A percentile compares a stretch with the other conserved stretches of the same genome.
phyloP scores from a whole-genome alignment of 495 filamentous ascomycete genomes.

The Parathielavia hyrcaniae region DNA sequence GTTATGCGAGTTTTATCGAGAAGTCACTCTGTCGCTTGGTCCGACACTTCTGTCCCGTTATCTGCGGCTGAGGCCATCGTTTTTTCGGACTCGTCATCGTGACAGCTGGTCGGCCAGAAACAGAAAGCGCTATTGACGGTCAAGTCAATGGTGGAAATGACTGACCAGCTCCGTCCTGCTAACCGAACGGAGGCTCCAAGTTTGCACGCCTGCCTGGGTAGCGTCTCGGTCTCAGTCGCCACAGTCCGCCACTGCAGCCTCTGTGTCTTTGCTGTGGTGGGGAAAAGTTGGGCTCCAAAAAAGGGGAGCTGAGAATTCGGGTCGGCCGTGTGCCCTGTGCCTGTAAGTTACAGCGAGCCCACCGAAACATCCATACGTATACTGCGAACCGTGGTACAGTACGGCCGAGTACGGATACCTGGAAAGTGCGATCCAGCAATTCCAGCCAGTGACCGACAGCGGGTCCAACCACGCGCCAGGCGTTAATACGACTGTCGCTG shows the following conservation, averaged over 20 bases:
- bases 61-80: not conserved
- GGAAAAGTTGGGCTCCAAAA: constrained; percentile 1
- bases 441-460: too few relatives aligned
- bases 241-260: not conserved
- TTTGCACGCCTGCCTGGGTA: not conserved
- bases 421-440: not conserved
- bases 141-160: constrained; percentile 12
- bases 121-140: constrained; percentile 15
- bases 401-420: too few relatives aligned
- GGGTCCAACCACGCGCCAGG: not conserved
- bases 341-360: too few relatives aligned
- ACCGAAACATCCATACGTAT: too few relatives aligned
- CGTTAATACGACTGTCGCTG: not conserved
- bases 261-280: too few relatives aligned
- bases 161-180: not conserved
- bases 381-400: too few relatives aligned
- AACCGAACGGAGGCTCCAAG: not conserved
- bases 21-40: too few relatives aligned
- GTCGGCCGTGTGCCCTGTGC: not conserved
- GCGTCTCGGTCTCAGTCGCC: not conserved
- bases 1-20: too few relatives aligned
- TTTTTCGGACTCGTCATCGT: not conserved
- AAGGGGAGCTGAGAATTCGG: constrained; percentile 10
- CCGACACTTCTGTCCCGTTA: too few relatives aligned
- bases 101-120: constrained; percentile 2